phyloP scores from a whole-genome alignment of 768 basidiomycete species.

The Collybiopsis confluens region DNA sequence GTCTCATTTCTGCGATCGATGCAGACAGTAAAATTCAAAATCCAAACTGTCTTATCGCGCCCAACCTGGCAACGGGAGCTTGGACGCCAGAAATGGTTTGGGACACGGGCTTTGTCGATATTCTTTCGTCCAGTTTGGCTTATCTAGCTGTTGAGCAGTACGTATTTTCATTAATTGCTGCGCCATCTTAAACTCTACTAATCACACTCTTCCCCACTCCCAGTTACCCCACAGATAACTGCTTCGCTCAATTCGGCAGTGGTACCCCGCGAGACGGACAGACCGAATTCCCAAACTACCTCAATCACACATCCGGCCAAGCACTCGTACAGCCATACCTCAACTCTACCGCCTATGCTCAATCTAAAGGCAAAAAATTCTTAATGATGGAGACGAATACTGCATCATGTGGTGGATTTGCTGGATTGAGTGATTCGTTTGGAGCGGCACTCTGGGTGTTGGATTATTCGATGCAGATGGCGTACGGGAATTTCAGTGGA shows the following conservation, averaged over 20 bases:
- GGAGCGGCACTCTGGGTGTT: slow-evolving; percentile 61
- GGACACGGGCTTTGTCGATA: slow-evolving; percentile 48
- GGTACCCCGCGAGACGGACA: slow-evolving; percentile 40
- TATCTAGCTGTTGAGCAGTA: slow-evolving; percentile 59
- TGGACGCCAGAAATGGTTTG: slow-evolving; percentile 54
- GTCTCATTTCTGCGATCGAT: slow-evolving; percentile 39
- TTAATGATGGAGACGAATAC: slow-evolving; percentile 73
- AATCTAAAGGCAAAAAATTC: slow-evolving; percentile 34
- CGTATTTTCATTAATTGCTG: slow-evolving; percentile 10
- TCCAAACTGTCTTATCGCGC: slow-evolving; percentile 54
- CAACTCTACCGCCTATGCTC: slow-evolving; percentile 39
- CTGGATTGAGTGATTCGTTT: slow-evolving; percentile 58
- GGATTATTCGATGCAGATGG: slow-evolving; percentile 59
- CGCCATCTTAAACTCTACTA: not conserved
- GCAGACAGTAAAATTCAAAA: slow-evolving; percentile 26
- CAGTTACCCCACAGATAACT: slow-evolving; percentile 44
- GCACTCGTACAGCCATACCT: slow-evolving; percentile 50
- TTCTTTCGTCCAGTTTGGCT: slow-evolving; percentile 34
- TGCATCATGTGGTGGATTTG: slow-evolving; percentile 65
- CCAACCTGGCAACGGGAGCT: slow-evolving; percentile 40
- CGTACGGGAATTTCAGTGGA: slow-evolving; percentile 48
- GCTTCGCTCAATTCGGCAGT: slow-evolving; percentile 44
- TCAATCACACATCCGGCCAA: slow-evolving; percentile 54
- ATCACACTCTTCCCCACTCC: not conserved
- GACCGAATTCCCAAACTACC: slow-evolving; percentile 46